Evolutionary conservation across 164 flowering plant species (phyloP), one percentile per base, ranked within the genome.

Genomic region (Protea cynaroides): DNA sequence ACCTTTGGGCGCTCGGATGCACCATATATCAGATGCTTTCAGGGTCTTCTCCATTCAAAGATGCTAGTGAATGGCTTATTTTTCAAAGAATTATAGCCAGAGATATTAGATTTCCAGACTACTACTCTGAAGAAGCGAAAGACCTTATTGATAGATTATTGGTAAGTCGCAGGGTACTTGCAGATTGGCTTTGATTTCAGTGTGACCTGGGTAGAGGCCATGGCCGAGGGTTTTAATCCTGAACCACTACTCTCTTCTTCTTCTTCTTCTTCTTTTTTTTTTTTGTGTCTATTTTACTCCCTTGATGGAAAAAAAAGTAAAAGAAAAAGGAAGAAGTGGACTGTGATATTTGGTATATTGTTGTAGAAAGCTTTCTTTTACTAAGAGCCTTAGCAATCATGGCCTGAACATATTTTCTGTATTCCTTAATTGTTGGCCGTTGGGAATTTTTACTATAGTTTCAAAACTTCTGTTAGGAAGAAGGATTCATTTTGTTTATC

Each of bases 1-100:
- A 95, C 71, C 86, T 90, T n/a, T 95, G 99, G 97, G 97, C 99
- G 18, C 90, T 95, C 64, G 99, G 99, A 59, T 95, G 99, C 88
- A 95, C 99, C 63, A 72, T 95, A 79, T 92, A 88, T 81, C 99
- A 95, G 81, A 95, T 95, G 99, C 97, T 95, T 77, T 90, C 97
- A 37, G 99, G 99, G 67, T 78, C 88, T 73, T 86, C 98, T 76
- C 99, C 99, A 62, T 92, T 95, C 76, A 92, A 92, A 83, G 99
- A 92, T 82, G 91, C 96, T 56, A 95, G 99, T 69, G 99, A 95
- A 73, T 95, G 99, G 99, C 96, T 95, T 46, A 92, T 88, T 69
- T 95, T 95, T 69, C 99, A 95, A 78, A 88, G 86, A 76, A 95
- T 95, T 65, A 87, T 88, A 40, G 97, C 99, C 9, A 80, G 98